Percentiles rank a stretch among this genome's conserved stretches.
Evolutionary conservation across 352 stramenopile genomes (phyloP).

Genomic region (Globisporangium spiculum): DNA sequence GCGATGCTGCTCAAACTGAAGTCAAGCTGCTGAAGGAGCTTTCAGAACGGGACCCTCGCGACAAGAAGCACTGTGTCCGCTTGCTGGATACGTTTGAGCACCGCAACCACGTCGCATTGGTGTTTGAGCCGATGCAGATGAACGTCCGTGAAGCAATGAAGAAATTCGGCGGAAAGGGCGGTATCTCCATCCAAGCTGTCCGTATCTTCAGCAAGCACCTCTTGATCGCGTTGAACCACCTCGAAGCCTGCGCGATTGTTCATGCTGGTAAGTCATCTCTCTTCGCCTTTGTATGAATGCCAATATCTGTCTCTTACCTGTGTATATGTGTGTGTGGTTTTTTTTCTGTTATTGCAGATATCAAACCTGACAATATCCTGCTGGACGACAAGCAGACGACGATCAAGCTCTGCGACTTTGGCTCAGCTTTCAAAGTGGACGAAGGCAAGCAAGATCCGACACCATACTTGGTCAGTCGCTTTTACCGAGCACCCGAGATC

Average conservation of each 20-base stretch:
- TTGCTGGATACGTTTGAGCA: slow-evolving; percentile 88
- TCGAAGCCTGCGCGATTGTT: slow-evolving; percentile 83
- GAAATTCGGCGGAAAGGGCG: slow-evolving; percentile 84
- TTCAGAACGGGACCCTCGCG: slow-evolving; percentile 53
- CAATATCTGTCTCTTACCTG: no score
- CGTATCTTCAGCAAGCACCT: slow-evolving; percentile 82
- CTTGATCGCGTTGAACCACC: slow-evolving; percentile 72
- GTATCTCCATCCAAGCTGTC: slow-evolving; percentile 84
- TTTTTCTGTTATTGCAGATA: slow-evolving; percentile 59
- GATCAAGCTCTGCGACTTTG: slow-evolving; percentile 98
- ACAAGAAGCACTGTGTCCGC: slow-evolving; percentile 86
- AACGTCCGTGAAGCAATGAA: slow-evolving; percentile 94
- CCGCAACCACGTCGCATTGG: slow-evolving; percentile 94
- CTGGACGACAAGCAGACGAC: slow-evolving; percentile 94
- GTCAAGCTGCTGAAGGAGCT: slow-evolving; percentile 80
- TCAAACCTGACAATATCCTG: slow-evolving; percentile 98
- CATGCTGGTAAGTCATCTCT: slow-evolving; percentile 78
- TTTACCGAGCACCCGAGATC: slow-evolving; percentile 97
- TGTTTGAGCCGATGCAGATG: slow-evolving; percentile 98
- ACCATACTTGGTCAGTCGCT: slow-evolving; percentile 98
- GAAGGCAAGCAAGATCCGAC: slow-evolving; percentile 93
- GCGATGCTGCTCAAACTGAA: slow-evolving; percentile 91
- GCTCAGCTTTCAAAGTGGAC: slow-evolving; percentile 92
- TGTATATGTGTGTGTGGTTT: background rate
- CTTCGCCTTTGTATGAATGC: background rate